Base-by-base conservation (phyloP, 768 basidiomycete species). In the Leccinum uliginosum region DNA sequence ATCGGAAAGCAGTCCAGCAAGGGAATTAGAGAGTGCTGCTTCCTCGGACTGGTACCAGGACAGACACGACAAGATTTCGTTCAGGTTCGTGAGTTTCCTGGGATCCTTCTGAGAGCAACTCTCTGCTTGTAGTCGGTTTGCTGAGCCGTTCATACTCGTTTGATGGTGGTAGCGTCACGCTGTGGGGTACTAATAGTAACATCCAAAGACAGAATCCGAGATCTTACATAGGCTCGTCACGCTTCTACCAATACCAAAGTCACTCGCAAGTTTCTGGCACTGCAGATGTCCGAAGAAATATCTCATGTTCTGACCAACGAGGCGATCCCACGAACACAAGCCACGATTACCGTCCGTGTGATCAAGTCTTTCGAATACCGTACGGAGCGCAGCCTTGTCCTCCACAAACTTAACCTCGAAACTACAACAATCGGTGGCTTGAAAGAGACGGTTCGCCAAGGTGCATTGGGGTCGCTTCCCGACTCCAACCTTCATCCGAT, bases 301-400 rank as follows among this genome's bases (percentile, higher is more conserved):
- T 74, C 75, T 50, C 76, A 79, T 54, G 64, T 73, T 32, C 77
- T 85, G 43, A 85, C 86, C 44, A 93, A 87, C 73, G 75, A 80
- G 53, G 77, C 83, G 27, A 77, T 80, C 3, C 88, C 92, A 10
- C 80, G 75, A 62, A 86, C 87, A 3, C 78, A 84, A 59, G 92
- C 93, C 21, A 93, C 92, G 5, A 74, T 98, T 56, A 98, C 96
- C 7, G 72, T 98, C 50, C 86, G 96, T 30, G 80, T 98, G 59
- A 91, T 99, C 76, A 99, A 99, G 70, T 93, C 91, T 19, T 96
- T 99, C 70, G 86, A 85, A 67, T 98, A 84, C 72, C 83, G 96
- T 54, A 98, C 94, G 54, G 89, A 93, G 69, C 87, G 87, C 63
- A 87, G 83, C 67, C 80, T 98, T 61, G 86, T 99, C 52, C 78